Conservation (phyloP, 805 yeast species). For the Jamesozyma hellenica region DNA sequence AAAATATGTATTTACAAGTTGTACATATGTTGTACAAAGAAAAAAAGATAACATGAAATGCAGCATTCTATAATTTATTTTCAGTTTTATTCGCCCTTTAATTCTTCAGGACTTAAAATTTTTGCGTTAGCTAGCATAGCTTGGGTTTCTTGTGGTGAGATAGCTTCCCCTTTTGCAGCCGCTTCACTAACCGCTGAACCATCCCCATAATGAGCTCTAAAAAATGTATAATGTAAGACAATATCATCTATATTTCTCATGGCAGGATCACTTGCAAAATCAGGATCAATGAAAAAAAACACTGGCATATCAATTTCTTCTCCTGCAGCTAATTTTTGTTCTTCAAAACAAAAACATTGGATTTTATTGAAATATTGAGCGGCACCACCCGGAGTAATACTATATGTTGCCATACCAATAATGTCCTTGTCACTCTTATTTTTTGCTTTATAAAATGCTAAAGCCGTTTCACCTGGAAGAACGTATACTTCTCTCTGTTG, state of each 20-base stretch:
- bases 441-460: slow-evolving; percentile 89
- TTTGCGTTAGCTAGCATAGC: slow-evolving; percentile 10
- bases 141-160: slow-evolving; percentile 9
- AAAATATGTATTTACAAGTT: no score
- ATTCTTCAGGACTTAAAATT: slow-evolving; percentile 12
- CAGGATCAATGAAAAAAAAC: slow-evolving; percentile 94
- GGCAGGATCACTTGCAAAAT: slow-evolving; percentile 82
- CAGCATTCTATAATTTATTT: no score
- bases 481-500: slow-evolving; percentile 88
- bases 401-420: slow-evolving; percentile 96
- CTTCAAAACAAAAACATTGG: slow-evolving; percentile 97
- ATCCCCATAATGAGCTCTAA: slow-evolving; percentile 44
- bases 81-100: neutral
- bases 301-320: slow-evolving; percentile 99
- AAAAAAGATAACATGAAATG: no score
- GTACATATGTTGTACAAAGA: no score
- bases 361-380: slow-evolving; percentile 95
- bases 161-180: slow-evolving; percentile 9
- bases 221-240: slow-evolving; percentile 85
- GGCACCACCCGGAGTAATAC: slow-evolving; percentile 92
- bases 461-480: slow-evolving; percentile 94
- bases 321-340: slow-evolving; percentile 84
- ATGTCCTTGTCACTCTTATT: slow-evolving; percentile 79
- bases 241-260: slow-evolving; percentile 88
- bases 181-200: slow-evolving; percentile 29